Base-by-base conservation (phyloP, 2,329 filamentous ascomycete species). In the Apiospora arundinis region DNA sequence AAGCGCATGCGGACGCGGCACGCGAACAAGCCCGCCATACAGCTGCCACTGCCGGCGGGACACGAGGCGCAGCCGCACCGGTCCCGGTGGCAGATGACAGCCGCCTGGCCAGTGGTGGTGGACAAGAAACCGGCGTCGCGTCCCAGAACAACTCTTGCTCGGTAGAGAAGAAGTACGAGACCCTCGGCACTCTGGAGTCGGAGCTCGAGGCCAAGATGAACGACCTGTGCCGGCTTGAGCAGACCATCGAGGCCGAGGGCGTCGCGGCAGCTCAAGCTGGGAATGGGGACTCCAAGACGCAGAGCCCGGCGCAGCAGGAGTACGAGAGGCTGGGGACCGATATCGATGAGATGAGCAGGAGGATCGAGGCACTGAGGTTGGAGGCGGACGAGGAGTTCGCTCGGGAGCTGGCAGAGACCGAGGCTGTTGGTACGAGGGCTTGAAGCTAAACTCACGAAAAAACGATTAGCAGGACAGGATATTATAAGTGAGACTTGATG, bases 331-430 rank as follows among this genome's bases (percentile, higher is more conserved):
- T 88, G 70, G 81, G 81, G 56, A 73, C 74, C 16, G 79, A 80
- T 66, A 74, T 87, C 37, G 73, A 74, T 9, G 52, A 48, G 16
- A 69, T 79, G 37, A 66, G 60, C 2, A 46, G 46, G 42, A 21
- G 25, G 49, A 23, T 70, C 23, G 81, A 84, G 69, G 70, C 73
- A 70, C 71, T 87, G 70, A 77, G 81, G 72, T 72, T 85, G 7
- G 82, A 86, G 76, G 85, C 83, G 1, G 85, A 88, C 69, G 86
- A 83, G 75, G 81, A 84, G 72, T 85, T 85, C 72, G 86, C 85
- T 42, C 79, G 81, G 72, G 82, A 84, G 73, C 69, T 88, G 73
- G 83, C 75, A 16, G 76, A 77, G 66, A 76, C 79, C 71, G 78
- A 80, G 56, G 18, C 28, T 8, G 56, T 21, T 40, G 32, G 32